phyloP scores from a whole-genome alignment of 805 yeast species.

The Alloascoidea hylecoeti region DNA sequence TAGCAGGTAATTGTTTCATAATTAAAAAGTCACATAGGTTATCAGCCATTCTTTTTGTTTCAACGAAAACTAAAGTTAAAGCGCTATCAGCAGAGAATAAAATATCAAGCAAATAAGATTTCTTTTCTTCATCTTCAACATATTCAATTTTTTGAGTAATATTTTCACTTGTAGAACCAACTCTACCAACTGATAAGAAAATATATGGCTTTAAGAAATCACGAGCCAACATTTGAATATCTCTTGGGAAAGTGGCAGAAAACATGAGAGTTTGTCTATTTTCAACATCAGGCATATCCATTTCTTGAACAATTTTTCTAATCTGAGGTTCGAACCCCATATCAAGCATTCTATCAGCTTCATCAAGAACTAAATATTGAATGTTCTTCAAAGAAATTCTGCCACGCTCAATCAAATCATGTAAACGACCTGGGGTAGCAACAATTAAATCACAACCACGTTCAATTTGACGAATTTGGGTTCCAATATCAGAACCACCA shows the following conservation, averaged over 20 bases:
- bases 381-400: constrained; percentile 78
- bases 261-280: constrained; percentile 96
- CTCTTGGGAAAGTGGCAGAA: constrained; percentile 98
- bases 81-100: constrained; percentile 72
- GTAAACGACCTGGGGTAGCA: constrained; percentile 99
- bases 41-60: constrained; percentile 98
- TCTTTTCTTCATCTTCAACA: constrained; percentile 90
- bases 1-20: constrained; percentile 85
- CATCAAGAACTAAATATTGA: constrained; percentile 90
- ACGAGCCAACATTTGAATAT: constrained; percentile 92
- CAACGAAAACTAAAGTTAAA: constrained; percentile 88
- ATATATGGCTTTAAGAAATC: constrained; percentile 94
- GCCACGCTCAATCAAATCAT: constrained; percentile 92
- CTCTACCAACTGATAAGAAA: constrained; percentile 96
- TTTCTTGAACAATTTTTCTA: constrained; percentile 93
- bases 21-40: constrained; percentile 83
- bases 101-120: constrained; percentile 79
- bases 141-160: constrained; percentile 87
- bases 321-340: constrained; percentile 99
- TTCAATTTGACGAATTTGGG: constrained; percentile 77
- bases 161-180: constrained; percentile 97
- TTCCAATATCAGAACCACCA: constrained; percentile 94
- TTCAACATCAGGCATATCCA: constrained; percentile 90
- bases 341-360: constrained; percentile 99
- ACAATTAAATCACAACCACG: constrained; percentile 93